Conservation (phyloP, 441 rosid genomes). For the Omphalea diandra region DNA sequence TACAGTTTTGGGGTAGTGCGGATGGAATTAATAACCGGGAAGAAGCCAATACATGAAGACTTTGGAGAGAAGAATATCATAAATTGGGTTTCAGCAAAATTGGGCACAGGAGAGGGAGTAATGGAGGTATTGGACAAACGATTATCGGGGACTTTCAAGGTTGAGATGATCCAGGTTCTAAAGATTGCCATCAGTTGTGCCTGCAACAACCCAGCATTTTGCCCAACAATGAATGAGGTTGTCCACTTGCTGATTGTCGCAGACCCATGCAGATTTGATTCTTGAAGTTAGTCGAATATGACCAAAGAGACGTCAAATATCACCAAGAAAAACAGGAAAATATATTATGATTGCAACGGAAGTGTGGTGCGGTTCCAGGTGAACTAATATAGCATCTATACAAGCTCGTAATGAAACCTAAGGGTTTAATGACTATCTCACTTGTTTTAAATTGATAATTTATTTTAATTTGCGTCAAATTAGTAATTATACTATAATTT, state of each 20-base stretch:
- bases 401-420: no score
- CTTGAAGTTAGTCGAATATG: no score
- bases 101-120: conserved; percentile 66
- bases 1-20: conserved; percentile 85
- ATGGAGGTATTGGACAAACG: conserved; percentile 65
- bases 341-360: no score
- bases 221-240: conserved; percentile 87
- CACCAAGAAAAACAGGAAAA: conserved; percentile 42
- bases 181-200: conserved; percentile 76
- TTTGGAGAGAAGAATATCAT: conserved; percentile 88
- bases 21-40: conserved; percentile 90
- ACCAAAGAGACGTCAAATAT: conserved; percentile 43
- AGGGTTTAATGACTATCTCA: no score
- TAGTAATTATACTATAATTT: no score
- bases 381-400: no score
- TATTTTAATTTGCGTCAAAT: no score
- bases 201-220: conserved; percentile 46
- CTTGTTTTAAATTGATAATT: no score
- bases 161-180: conserved; percentile 69
- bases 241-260: conserved; percentile 70
- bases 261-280: no score
- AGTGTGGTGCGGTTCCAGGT: no score
- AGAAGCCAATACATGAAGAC: conserved; percentile 69
- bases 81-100: conserved; percentile 67
- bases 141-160: conserved; percentile 55